Base-by-base conservation (phyloP, 768 basidiomycete genomes). In the Mycena sanguinolenta region DNA sequence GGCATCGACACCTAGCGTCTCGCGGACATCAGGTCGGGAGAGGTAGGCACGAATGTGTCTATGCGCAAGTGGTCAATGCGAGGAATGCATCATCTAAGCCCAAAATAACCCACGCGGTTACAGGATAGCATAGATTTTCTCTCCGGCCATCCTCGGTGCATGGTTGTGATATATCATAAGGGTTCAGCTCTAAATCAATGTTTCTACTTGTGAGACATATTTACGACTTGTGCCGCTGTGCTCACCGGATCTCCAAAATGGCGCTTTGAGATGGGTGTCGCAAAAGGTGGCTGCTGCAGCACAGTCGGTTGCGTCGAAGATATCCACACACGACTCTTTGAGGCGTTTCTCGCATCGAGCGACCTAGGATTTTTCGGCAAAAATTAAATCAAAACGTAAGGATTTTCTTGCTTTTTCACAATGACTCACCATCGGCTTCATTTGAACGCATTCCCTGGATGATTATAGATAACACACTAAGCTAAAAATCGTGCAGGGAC, bases 251-350 rank as follows among this genome's bases (percentile, higher is more conserved):
- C 83, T 80, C 84, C 85, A 74, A 84, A 84, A 75, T 44, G 81
- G 75, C 65, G 76, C 80, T 42, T 84, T 86, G 17, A 95, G 77
- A 70, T 89, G 84, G 25, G 76, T 79, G 60, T 88, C 84, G 78
- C 95, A 96, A 77, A 94, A 94, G 13, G 71, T 78, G 58, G 89
- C 83, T 3, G 93, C 91, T 17, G 90, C 91, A 21, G 79, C 81
- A 74, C 94, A 95, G 67, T 87, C 83, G 42, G 92, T 89, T 25
- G 83, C 79, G 77, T 96, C 93, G 71, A 91, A 91, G 21, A 81
- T 81, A 63, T 93, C 86, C 34, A 94, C 84, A 70, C 94, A 95
- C 54, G 82, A 82, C 50, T 83, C 78, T n/a, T 84, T 79, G 77
- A 92, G 84, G 42, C 84, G 84, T 69, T 83, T 84, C 72, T 89